Evolutionary conservation across 163 green algal species (phyloP), one percentile per base, ranked within the genome.

Genomic region (Scenedesmus sp.): DNA sequence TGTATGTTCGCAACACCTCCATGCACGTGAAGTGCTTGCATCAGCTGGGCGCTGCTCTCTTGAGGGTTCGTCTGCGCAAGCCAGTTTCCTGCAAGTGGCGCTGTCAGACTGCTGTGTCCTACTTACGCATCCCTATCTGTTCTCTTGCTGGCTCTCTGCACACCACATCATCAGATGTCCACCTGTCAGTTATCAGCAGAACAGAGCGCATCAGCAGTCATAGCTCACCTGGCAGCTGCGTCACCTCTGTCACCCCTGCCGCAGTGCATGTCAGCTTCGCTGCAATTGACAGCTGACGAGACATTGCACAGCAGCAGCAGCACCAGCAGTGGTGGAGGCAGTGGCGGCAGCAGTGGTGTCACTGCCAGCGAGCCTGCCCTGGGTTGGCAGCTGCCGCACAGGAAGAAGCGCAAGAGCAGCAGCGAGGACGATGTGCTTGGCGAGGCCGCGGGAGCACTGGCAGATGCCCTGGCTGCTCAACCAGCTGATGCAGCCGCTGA

Each of bases 381-480:
- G 30, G 40, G 65, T 37, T 26, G 40, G 30, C 65, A 76, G 65
- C 65, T 76, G 65, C 65, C 30, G 65, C 65, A 76, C 65, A 76
- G 65, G 30, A 81, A 81, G 83, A 56, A 81, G 83, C 83, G 61
- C 44, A 88, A 81, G 33, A 81, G 37, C 40, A 59, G 37, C 40
- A 59, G 81, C 81, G 33, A 73, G 30, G 44, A 44, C 9, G 44
- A 49, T 35, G 20, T 59, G 37, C 43, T 84, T 33, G 43, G 43
- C 40, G 22, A 53, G 12, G 40, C 78, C 53, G 40, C 78, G 53
- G 35, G 15, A 30, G 16, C 43, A 56, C 22, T 35, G 78, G 9
- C 78, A 56, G 78, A 6, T 12, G 13, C 26, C 33, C 1, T 30
- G 51, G 26, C 49, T 76, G 49, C 46, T 0, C 30, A 87, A n/a